phyloP scores from a whole-genome alignment of 2,329 filamentous ascomycete species.

The Akanthomyces dipterigenus region DNA sequence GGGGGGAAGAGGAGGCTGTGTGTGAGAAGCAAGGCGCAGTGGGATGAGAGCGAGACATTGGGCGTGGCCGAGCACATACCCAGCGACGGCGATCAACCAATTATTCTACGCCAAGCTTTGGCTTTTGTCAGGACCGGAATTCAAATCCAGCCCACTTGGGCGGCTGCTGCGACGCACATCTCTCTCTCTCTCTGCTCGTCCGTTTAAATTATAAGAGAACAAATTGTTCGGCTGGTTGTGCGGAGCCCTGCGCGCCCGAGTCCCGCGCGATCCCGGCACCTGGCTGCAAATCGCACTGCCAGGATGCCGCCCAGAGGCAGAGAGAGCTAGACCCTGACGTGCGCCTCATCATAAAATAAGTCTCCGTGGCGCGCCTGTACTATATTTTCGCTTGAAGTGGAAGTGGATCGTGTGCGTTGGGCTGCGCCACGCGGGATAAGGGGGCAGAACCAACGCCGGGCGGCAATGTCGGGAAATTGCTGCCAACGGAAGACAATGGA shows the following conservation, averaged over 20 bases:
- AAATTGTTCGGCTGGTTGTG: neutral
- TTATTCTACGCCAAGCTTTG: neutral
- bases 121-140: neutral
- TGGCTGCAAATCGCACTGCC: neutral
- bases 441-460: neutral
- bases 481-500: neutral
- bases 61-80: neutral
- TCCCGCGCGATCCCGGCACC: neutral
- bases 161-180: neutral
- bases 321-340: neutral
- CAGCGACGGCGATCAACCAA: neutral
- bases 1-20: neutral
- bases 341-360: neutral
- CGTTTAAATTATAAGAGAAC: too few relatives aligned
- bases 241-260: constrained; percentile 1
- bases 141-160: neutral
- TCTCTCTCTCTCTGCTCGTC: neutral
- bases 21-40: constrained; percentile 3
- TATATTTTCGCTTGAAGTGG: constrained; percentile 5
- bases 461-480: neutral
- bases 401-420: constrained; percentile 10
- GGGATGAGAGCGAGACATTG: neutral
- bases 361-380: neutral
- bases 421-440: constrained; percentile 2
- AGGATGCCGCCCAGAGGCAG: neutral